phyloP scores from a whole-genome alignment of 176 grass and related monocot genomes.

The Melocanna baccifera region DNA sequence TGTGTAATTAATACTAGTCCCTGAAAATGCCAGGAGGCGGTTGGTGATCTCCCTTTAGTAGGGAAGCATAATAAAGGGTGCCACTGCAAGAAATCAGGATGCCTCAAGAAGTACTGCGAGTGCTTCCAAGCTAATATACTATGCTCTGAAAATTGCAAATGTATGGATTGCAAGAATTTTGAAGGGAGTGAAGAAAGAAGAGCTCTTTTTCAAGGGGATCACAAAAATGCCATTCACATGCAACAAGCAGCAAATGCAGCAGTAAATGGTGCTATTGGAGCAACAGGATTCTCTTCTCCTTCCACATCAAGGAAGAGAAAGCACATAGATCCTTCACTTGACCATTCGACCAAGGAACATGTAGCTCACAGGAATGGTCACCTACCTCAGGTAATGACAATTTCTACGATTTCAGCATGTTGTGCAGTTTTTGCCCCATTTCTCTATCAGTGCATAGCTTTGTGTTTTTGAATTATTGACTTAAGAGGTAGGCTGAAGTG shows the following conservation, averaged over 20 bases:
- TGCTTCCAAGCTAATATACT: slow-evolving; percentile 99
- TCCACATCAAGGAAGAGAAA: slow-evolving; percentile 75
- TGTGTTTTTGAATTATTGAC: slow-evolving; percentile 20
- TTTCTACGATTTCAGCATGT: slow-evolving; percentile 19
- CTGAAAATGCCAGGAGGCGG: slow-evolving; percentile 55
- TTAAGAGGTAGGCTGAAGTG: slow-evolving; percentile 22
- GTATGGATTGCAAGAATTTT: slow-evolving; percentile 96
- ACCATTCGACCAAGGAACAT: slow-evolving; percentile 52
- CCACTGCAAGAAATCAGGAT: slow-evolving; percentile 98
- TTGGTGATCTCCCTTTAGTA: slow-evolving; percentile 61
- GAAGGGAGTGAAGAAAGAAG: slow-evolving; percentile 87
- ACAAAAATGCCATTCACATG: slow-evolving; percentile 61
- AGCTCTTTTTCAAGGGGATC: slow-evolving; percentile 62
- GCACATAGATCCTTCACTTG: slow-evolving; percentile 57
- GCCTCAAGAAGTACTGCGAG: slow-evolving; percentile 98
- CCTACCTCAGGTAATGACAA: slow-evolving; percentile 56
- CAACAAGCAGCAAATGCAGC: slow-evolving; percentile 83
- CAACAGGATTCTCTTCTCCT: slow-evolving; percentile 65
- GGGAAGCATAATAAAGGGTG: slow-evolving; percentile 98
- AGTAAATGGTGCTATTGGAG: slow-evolving; percentile 77
- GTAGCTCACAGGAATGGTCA: slow-evolving; percentile 39
- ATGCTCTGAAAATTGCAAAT: slow-evolving; percentile 98
- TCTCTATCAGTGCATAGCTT: slow-evolving; percentile 10
- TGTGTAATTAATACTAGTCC: slow-evolving; percentile 23
- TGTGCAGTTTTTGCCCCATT: not conserved